phyloP scores from a whole-genome alignment of 306 rosid species.

The Glycine soja region DNA sequence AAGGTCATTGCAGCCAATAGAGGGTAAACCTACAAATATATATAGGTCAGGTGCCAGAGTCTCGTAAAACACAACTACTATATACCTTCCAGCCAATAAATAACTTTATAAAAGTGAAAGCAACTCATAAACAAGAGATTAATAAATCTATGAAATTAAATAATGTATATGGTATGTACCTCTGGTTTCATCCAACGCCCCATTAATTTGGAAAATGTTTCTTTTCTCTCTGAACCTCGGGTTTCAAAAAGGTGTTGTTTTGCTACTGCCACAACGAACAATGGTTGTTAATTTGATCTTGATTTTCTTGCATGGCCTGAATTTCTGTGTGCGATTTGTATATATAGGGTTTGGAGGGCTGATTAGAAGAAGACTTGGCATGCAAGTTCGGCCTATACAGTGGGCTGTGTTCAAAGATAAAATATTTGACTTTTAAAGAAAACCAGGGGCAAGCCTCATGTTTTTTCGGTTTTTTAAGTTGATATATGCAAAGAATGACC shows the following conservation, averaged over 20 bases:
- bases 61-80: not conserved
- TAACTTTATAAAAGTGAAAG: not conserved
- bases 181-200: constrained; percentile 96
- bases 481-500: not conserved
- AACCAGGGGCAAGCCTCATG: constrained; percentile 84
- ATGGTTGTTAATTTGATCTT: not conserved
- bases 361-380: not conserved
- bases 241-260: not conserved
- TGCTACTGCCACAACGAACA: not conserved
- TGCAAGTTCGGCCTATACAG: constrained; percentile 40
- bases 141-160: too few species aligned
- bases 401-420: constrained; percentile 51
- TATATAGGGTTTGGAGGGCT: constrained; percentile 39
- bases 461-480: constrained; percentile 38
- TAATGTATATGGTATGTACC: constrained; percentile 51
- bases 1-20: constrained; percentile 84
- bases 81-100: not conserved
- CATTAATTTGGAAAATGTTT: constrained; percentile 51
- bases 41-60: not conserved
- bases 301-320: constrained; percentile 2
- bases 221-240: not conserved
- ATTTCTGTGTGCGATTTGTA: constrained; percentile 44
- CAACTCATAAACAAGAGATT: not conserved
- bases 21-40: constrained; percentile 69
- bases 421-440: constrained; percentile 49